Evolutionary conservation across 345 rosid species (phyloP).

Genomic region (Hypericum perforatum): DNA sequence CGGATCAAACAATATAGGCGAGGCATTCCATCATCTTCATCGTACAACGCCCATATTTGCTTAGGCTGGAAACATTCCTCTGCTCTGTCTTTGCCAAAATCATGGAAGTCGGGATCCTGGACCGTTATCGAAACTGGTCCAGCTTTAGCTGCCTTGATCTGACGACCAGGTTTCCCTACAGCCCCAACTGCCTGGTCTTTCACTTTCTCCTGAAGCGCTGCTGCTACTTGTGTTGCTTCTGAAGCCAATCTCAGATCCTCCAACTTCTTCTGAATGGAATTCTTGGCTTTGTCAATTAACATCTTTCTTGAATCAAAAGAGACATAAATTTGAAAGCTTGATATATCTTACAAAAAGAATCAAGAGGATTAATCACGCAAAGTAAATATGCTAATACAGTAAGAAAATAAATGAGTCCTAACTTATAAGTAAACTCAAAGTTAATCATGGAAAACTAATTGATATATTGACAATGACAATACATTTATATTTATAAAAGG

Average conservation of each 20-base stretch:
- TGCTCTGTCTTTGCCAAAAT: constrained; percentile 77
- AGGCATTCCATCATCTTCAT: too few relatives aligned
- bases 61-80: constrained; percentile 93
- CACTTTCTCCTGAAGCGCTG: constrained; percentile 22
- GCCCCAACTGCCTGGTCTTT: constrained; percentile 24
- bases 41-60: constrained; percentile 95
- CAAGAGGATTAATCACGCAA: too few relatives aligned
- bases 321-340: too few relatives aligned
- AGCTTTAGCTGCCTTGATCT: constrained; percentile 27
- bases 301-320: constrained; percentile 79
- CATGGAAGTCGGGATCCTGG: constrained; percentile 94
- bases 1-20: too few relatives aligned
- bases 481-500: too few relatives aligned
- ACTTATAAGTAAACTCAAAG: too few relatives aligned
- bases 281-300: constrained; percentile 70
- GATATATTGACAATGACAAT: too few relatives aligned
- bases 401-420: too few relatives aligned
- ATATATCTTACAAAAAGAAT: too few relatives aligned
- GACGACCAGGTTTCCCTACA: constrained; percentile 23
- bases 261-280: constrained; percentile 50
- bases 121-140: constrained; percentile 58
- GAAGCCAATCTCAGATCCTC: constrained; percentile 48
- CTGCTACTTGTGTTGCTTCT: constrained; percentile 33
- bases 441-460: too few relatives aligned
- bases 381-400: too few relatives aligned